Percentiles rank a stretch among this genome's conserved stretches.
These are phyloP conservation scores for Aspergillus kassunensis DNA, from an alignment of 495 filamentous ascomycete genomes.

Conservation along the genomic window DNA sequence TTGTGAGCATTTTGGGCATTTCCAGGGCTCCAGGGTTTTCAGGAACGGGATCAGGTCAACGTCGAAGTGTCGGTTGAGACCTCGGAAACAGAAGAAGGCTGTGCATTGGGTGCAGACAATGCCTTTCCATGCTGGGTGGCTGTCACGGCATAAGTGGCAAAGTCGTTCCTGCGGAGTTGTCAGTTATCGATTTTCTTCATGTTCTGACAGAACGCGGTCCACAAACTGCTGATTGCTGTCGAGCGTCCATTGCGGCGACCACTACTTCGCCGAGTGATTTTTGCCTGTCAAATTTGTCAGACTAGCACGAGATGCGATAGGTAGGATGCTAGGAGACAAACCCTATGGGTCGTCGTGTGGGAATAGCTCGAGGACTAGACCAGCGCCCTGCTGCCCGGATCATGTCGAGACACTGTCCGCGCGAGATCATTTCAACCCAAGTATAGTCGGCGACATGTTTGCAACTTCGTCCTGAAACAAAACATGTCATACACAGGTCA, in stretches of 20 bases:
- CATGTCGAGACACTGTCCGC: slow-evolving; percentile 4
- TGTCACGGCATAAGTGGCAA: slow-evolving; percentile 22
- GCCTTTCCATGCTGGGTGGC: slow-evolving; percentile 19
- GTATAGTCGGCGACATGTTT: slow-evolving; percentile 18
- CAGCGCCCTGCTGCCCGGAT: background rate
- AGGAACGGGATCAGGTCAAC: slow-evolving; percentile 16
- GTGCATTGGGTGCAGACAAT: slow-evolving; percentile 13
- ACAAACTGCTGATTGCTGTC: slow-evolving; percentile 12
- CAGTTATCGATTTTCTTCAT: no score
- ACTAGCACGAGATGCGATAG: no score
- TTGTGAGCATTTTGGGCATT: slow-evolving; percentile 19
- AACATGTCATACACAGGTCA: slow-evolving; percentile 21
- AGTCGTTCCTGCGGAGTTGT: slow-evolving; percentile 21
- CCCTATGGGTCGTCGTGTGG: no score
- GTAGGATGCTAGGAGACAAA: no score
- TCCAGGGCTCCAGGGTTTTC: slow-evolving; percentile 8
- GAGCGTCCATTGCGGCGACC: slow-evolving; percentile 9
- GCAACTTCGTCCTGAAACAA: slow-evolving; percentile 21
- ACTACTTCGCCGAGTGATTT: slow-evolving; percentile 16
- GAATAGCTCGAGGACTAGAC: background rate
- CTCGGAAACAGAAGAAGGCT: slow-evolving; percentile 22
- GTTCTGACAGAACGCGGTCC: no score
- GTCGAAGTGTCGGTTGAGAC: slow-evolving; percentile 22
- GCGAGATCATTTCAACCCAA: slow-evolving; percentile 18
- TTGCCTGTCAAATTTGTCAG: slow-evolving; percentile 6